These are phyloP conservation scores for Scleroderma bovista DNA, from an alignment of 768 basidiomycete genomes.

Conservation along the genomic window DNA sequence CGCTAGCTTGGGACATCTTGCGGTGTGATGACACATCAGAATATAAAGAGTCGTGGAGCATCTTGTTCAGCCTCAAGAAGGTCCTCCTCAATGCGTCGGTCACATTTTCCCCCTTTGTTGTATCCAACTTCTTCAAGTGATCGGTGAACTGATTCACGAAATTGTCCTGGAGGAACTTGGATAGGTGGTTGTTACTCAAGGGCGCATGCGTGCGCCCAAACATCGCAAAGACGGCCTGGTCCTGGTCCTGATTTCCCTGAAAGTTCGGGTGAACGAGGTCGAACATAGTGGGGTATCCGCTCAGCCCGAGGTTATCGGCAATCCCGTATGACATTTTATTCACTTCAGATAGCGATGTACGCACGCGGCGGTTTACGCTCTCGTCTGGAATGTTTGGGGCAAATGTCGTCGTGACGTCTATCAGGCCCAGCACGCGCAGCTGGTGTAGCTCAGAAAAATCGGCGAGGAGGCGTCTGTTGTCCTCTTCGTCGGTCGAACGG, in stretches of 20 bases:
- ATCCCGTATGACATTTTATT: conserved; percentile 95
- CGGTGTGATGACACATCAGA: conserved; percentile 38
- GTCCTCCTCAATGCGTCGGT: conserved; percentile 79
- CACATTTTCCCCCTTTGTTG: conserved; percentile 44
- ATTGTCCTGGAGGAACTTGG: conserved; percentile 80
- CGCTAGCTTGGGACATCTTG: conserved; percentile 71
- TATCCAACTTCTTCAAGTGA: conserved; percentile 46
- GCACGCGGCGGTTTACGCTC: conserved; percentile 82
- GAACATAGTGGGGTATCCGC: conserved; percentile 80
- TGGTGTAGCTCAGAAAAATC: conserved; percentile 86
- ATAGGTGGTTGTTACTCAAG: conserved; percentile 58
- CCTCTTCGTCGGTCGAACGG: conserved; percentile 15
- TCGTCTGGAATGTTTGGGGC: conserved; percentile 72
- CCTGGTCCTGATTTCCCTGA: conserved; percentile 68
- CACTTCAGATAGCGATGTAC: conserved; percentile 84
- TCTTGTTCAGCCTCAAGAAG: conserved; percentile 83
- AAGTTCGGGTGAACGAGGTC: conserved; percentile 91
- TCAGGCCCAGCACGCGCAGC: conserved; percentile 88
- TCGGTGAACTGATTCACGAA: conserved; percentile 59
- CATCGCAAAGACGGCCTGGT: conserved; percentile 93
- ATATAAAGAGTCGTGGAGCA: conserved; percentile 64
- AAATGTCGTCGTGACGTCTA: conserved; percentile 81
- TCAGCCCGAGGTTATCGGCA: conserved; percentile 81
- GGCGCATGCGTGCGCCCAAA: conserved; percentile 72
- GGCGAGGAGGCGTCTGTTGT: conserved; percentile 45